A percentile compares a stretch with the other conserved stretches of the same genome.
phyloP scores from a whole-genome alignment of 179 eudicot genomes.

The Spergularia azorica region DNA sequence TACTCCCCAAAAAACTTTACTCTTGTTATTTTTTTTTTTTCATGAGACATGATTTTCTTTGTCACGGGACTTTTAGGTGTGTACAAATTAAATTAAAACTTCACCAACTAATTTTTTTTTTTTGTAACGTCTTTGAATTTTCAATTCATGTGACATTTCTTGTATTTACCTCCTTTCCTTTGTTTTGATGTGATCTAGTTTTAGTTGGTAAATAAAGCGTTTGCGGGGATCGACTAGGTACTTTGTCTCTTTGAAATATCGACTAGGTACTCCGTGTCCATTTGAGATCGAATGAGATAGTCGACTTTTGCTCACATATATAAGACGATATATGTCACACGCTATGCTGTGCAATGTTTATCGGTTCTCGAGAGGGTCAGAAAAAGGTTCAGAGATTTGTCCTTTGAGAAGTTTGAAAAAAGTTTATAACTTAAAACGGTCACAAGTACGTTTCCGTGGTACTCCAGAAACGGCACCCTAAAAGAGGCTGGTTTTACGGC shows the following conservation, averaged over 20 bases:
- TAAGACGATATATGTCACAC: no score
- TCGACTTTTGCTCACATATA: no score
- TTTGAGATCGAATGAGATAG: no score
- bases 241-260: no score
- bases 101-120: neutral
- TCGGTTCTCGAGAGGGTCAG: neutral
- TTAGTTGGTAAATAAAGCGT: no score
- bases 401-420: no score
- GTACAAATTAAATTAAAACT: neutral
- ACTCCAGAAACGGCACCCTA: conserved; percentile 27
- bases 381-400: no score
- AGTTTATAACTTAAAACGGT: neutral
- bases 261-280: no score
- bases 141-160: no score
- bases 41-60: neutral
- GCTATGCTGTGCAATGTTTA: neutral
- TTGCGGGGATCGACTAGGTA: no score
- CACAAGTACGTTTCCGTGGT: conserved; percentile 32
- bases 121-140: neutral
- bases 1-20: neutral
- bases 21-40: neutral
- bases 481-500: conserved; percentile 24
- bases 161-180: no score
- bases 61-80: conserved; percentile 8
- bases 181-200: no score